phyloP scores from a whole-genome alignment of 2,329 filamentous ascomycete genomes.

The Diplodia intermedia region DNA sequence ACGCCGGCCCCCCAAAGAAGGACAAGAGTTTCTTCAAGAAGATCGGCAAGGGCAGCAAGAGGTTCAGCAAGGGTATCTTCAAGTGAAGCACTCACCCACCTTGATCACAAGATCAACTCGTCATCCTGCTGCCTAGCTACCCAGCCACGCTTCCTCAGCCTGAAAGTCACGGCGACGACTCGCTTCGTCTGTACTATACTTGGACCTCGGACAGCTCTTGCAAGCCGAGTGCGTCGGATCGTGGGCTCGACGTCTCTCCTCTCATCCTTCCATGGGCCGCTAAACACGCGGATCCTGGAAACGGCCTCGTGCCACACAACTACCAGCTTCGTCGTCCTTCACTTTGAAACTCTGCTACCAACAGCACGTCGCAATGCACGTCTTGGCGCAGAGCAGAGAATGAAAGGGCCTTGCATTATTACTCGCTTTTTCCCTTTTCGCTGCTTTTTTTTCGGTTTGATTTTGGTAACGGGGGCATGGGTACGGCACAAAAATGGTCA shows the following conservation, averaged over 20 bases:
- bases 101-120: background rate
- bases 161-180: background rate
- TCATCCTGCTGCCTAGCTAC: slow-evolving; percentile 14
- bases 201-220: slow-evolving; percentile 7
- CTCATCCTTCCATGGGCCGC: background rate
- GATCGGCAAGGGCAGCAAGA: slow-evolving; percentile 47
- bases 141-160: slow-evolving; percentile 13
- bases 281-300: background rate
- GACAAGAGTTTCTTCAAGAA: slow-evolving; percentile 45
- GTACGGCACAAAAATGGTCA: slow-evolving; percentile 20
- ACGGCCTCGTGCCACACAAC: background rate
- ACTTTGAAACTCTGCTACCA: background rate
- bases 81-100: slow-evolving; percentile 36
- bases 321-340: background rate
- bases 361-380: background rate
- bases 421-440: slow-evolving; percentile 4
- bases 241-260: slow-evolving; percentile 15
- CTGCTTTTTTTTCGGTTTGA: background rate
- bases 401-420: slow-evolving; percentile 19
- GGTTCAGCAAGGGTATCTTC: slow-evolving; percentile 46
- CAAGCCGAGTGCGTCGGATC: background rate
- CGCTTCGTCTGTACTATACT: slow-evolving; percentile 19
- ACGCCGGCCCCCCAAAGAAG: slow-evolving; percentile 41
- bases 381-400: slow-evolving; percentile 1
- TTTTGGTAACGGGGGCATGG: background rate